These are phyloP conservation scores for Breviolum minutum DNA, from an alignment of 73 alveolate species.

Conservation along the genomic window DNA sequence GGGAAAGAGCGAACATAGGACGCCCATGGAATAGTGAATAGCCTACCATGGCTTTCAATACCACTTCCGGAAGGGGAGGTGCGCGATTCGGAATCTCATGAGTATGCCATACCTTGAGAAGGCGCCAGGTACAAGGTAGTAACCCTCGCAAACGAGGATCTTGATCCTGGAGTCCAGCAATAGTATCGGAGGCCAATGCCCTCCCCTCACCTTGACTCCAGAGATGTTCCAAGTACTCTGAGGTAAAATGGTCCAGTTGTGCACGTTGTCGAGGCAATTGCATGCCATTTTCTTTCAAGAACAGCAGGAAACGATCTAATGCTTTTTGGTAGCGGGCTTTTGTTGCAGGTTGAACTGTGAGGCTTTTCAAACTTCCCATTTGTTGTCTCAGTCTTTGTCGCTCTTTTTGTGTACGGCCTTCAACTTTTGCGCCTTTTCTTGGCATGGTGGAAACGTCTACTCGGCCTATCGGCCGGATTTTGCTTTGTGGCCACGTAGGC, in stretches of 20 bases:
- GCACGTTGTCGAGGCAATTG: background rate
- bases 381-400: background rate
- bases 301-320: background rate
- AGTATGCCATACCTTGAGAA: too few relatives aligned
- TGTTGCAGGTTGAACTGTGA: conserved; percentile 43
- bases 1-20: background rate
- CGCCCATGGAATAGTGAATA: background rate
- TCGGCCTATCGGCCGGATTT: conserved; percentile 16
- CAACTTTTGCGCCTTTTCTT: background rate
- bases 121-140: too few relatives aligned
- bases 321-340: background rate
- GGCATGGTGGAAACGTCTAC: background rate
- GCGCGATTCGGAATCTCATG: too few relatives aligned
- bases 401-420: background rate
- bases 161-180: too few relatives aligned
- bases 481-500: background rate
- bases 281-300: background rate
- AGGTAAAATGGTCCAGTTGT: background rate
- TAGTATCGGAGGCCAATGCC: background rate
- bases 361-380: background rate
- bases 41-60: background rate
- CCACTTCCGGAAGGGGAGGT: background rate
- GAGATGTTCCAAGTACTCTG: background rate
- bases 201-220: too few relatives aligned
- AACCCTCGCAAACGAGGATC: too few relatives aligned